phyloP scores from a whole-genome alignment of 148 eudicot genomes.

The Amaranthus palmeri region DNA sequence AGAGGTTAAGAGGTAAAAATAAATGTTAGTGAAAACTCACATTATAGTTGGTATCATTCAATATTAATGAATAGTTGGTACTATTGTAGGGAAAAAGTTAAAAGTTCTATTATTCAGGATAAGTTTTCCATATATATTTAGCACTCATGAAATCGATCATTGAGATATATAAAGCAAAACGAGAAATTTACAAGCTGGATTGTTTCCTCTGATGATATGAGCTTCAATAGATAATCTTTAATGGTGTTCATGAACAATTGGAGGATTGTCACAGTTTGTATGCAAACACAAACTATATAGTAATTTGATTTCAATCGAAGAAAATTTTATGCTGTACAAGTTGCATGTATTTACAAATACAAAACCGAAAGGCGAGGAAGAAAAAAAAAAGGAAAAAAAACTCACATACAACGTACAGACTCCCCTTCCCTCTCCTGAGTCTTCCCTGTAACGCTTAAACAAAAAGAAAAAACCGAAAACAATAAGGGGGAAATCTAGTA shows the following conservation, averaged over 20 bases:
- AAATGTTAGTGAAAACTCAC: too few species aligned
- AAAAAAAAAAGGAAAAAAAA: not conserved
- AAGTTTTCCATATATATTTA: too few species aligned
- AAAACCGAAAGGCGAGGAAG: not conserved
- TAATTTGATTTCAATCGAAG: constrained; percentile 16
- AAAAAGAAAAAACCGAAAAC: not conserved
- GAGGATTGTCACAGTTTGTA: not conserved
- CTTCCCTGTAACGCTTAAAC: not conserved
- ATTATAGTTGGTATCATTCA: too few species aligned
- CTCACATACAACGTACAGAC: not conserved
- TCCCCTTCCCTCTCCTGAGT: not conserved
- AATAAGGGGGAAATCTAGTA: not conserved
- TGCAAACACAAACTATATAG: constrained; percentile 4
- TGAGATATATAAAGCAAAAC: too few species aligned
- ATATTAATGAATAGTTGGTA: too few species aligned
- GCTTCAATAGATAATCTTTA: too few species aligned
- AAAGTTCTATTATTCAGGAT: too few species aligned
- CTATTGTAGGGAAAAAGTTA: too few species aligned
- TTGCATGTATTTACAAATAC: constrained; percentile 14
- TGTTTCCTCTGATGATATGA: too few species aligned
- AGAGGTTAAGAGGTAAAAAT: too few species aligned
- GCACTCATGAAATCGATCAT: too few species aligned
- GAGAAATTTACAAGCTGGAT: too few species aligned
- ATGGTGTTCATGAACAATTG: not conserved
- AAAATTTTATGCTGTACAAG: constrained; percentile 22